These are phyloP conservation scores for Eremothecium sinecaudum DNA, from an alignment of 1,139 yeast genomes.

Conservation along the genomic window DNA sequence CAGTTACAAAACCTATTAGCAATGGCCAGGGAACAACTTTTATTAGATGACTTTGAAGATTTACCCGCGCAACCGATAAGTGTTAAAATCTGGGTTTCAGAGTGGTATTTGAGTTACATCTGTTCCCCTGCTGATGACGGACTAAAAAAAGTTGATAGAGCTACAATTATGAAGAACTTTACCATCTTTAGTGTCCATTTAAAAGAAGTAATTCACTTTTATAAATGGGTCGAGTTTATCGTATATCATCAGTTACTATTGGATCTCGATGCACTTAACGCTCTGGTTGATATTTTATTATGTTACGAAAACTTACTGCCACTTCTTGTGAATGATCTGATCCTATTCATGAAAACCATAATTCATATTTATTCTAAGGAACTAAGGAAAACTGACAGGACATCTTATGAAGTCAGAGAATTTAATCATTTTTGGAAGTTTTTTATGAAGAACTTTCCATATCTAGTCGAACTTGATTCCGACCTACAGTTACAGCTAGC, in stretches of 20 bases:
- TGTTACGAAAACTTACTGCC: conserved; percentile 26
- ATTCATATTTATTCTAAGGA: conserved; percentile 23
- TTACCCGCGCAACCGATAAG: conserved; percentile 17
- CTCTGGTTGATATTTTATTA: conserved; percentile 24
- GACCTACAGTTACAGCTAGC: conserved; percentile 23
- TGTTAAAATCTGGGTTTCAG: conserved; percentile 26
- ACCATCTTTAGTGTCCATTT: conserved; percentile 21
- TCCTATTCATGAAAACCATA: conserved; percentile 27
- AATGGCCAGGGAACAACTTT: conserved; percentile 15
- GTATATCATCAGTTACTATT: conserved; percentile 27
- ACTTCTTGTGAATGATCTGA: conserved; percentile 28
- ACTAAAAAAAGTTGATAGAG: conserved; percentile 14
- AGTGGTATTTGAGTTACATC: conserved; percentile 25
- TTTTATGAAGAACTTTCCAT: conserved; percentile 25
- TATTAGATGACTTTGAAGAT: conserved; percentile 9
- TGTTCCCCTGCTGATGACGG: conserved; percentile 18
- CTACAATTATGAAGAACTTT: conserved; percentile 17
- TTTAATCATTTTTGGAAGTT: conserved; percentile 30
- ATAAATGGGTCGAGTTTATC: conserved; percentile 30
- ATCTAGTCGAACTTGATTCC: conserved; percentile 23
- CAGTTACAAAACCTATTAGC: conserved; percentile 18
- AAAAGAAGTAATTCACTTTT: conserved; percentile 25
- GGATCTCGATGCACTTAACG: conserved; percentile 24
- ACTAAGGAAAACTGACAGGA: conserved; percentile 18
- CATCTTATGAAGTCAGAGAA: conserved; percentile 19